A percentile compares a stretch with the other conserved stretches of the same genome.
Evolutionary conservation across 164 flowering plant genomes (phyloP).

Genomic region (Platanus orientalis): DNA sequence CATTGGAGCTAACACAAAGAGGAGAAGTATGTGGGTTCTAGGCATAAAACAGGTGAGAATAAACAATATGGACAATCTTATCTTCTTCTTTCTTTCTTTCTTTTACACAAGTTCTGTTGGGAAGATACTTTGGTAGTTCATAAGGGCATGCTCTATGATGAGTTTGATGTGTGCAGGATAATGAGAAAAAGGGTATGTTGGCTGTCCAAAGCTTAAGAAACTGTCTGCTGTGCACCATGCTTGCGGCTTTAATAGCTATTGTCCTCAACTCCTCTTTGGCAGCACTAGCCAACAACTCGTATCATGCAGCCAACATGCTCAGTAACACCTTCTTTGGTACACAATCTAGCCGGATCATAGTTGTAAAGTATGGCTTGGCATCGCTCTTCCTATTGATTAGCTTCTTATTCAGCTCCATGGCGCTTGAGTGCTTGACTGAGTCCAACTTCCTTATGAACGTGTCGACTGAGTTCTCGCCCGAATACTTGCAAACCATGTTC

Average conservation of each 20-base stretch:
- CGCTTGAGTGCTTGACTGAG: constrained; percentile 44
- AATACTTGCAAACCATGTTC: constrained; percentile 21
- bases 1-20: constrained; percentile 27
- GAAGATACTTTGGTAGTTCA: too few relatives aligned
- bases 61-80: not conserved
- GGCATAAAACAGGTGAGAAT: constrained; percentile 40
- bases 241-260: constrained; percentile 45
- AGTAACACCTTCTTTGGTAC: constrained; percentile 37
- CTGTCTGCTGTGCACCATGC: constrained; percentile 47
- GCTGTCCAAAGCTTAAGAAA: constrained; percentile 78
- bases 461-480: constrained; percentile 8
- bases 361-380: constrained; percentile 48
- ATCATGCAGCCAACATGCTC: constrained; percentile 38
- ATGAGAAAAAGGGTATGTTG: constrained; percentile 52
- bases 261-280: constrained; percentile 41
- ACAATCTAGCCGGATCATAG: constrained; percentile 23
- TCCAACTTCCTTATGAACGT: constrained; percentile 52
- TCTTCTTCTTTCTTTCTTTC: too few relatives aligned
- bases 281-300: constrained; percentile 57
- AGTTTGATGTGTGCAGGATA: constrained; percentile 36
- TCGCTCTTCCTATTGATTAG: constrained; percentile 39
- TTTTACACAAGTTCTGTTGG: not conserved
- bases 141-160: not conserved
- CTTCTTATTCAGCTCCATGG: constrained; percentile 70
- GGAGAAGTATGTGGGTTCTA: constrained; percentile 42